Evolutionary conservation across 2,329 filamentous ascomycete species (phyloP), one percentile per base, ranked within the genome.

Genomic region (Paraphaeosphaeria minitans): DNA sequence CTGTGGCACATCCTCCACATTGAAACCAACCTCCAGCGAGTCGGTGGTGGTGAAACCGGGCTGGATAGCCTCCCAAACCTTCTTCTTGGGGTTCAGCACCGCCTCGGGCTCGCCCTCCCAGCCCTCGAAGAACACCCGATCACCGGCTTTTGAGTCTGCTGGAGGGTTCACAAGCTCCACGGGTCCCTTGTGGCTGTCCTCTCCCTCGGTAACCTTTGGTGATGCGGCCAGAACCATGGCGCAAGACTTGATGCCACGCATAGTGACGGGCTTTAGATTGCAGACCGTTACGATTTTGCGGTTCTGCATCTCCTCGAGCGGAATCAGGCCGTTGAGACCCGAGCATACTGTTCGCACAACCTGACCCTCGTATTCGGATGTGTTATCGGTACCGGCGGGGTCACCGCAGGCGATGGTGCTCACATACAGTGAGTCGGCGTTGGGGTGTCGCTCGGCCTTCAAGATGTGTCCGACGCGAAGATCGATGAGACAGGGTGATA

Each of bases 231-330:
- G 86, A 16, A 99, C 95, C 95, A 99, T 98, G 72, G 93, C 89
- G 55, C 80, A 83, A 33, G 85, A 90, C 76, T 90, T 90, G 75
- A 92, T 85, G 66, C 95, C 95, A 64, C 95, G 91, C 95, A 99
- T 99, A 78, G 96, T 99, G 77, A 98, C 95, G 52, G 95, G 95
- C 85, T 99, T 99, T 68, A 99, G 86, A 80, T 99, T 99, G 84
- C 92, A 96, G 22, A 99, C 94, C 1, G 95, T 91, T 33, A 99
- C 86, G 61, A 99, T 92, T 81, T 96, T 96, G 77, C 95, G 92
- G 73, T 89, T 88, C 79, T 99, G 95, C 95, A 99, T 97, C 78
- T 97, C 92, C 78, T 92, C 92, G 48, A 99, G 84, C 0, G 95
- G 95, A 1, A 99, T 82, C 31, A 97, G 86, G 8, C 95, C 95